These are phyloP conservation scores for Amanita pallidorosea DNA, from an alignment of 768 basidiomycete genomes.

Conservation along the genomic window DNA sequence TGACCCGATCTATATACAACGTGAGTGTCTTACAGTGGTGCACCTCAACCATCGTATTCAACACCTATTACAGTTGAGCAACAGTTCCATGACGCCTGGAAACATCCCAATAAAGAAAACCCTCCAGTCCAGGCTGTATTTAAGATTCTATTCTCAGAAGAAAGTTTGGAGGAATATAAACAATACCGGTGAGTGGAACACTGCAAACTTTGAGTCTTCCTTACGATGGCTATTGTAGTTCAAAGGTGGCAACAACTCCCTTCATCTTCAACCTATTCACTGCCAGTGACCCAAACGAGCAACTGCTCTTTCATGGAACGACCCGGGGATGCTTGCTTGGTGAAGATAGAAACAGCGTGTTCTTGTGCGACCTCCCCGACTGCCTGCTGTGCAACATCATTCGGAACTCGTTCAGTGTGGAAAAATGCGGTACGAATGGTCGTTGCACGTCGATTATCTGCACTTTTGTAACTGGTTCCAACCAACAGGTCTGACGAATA, in stretches of 20 bases:
- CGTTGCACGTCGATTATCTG: neutral
- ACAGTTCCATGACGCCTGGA: conserved; percentile 44
- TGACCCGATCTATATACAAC: conserved; percentile 24
- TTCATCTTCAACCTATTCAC: conserved; percentile 7
- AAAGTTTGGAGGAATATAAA: conserved; percentile 31
- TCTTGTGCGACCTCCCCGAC: conserved; percentile 36
- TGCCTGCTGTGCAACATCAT: conserved; percentile 51
- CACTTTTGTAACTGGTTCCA: neutral
- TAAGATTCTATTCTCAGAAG: conserved; percentile 36
- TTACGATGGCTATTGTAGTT: neutral
- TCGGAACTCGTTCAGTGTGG: conserved; percentile 47
- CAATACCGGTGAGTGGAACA: conserved; percentile 29
- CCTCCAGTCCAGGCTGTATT: conserved; percentile 40
- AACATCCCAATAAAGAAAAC: conserved; percentile 38
- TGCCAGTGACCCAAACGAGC: conserved; percentile 34
- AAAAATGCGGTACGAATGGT: conserved; percentile 37
- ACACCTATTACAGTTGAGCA: conserved; percentile 28
- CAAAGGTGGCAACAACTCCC: neutral
- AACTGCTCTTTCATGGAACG: conserved; percentile 61
- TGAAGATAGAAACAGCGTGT: conserved; percentile 34
- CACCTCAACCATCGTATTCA: neutral
- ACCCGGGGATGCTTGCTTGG: conserved; percentile 45
- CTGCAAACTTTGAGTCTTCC: neutral
- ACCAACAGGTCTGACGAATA: conserved; percentile 40
- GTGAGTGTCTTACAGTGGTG: conserved; percentile 19